Evolutionary conservation across 2,329 filamentous ascomycete genomes (phyloP), one percentile per base, ranked within the genome.

Genomic region (Reticulascus tulasneorum): DNA sequence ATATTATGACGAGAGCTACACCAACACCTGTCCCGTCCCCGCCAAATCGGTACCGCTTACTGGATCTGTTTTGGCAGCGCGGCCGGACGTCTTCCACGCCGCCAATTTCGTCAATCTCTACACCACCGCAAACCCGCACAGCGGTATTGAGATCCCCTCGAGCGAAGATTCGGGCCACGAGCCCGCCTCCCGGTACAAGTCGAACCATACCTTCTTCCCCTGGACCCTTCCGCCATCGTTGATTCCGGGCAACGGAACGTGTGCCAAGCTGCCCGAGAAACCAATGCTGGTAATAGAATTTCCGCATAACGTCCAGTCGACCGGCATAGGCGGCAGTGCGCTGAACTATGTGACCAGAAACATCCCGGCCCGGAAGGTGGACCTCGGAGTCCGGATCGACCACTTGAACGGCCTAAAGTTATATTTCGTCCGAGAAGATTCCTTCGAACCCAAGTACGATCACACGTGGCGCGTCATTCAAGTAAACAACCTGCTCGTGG

Each of bases 151-250:
- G 37, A 44, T 64, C 17, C 35, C 41, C 16, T 49, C 62, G 16
- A 56, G 56, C 25, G 53, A 57, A 7, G 39, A 25, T 20, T 44
- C 44, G 6, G 56, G 52, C 74, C 53, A 62, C 71, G 37, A 65
- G 55, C n/a, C n/a, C n/a, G 41, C 61, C 7, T 58, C 50, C 17
- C 52, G 50, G 20, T 63, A 58, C 42, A 77, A 76, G 7, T 81
- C 79, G 1, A 94, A 94, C 51, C 82, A 90, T 56, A 91, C 84
- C 0, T 82, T 86, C 50, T 97, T 89, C 53, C 93, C 93, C 0
- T 97, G 91, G 91, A 97, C 93, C 1, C 66, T 98, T 0, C 91
- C 93, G 0, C 67, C 71, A 2, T 72, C 77, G 18, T 70, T 94
- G 48, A 73, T 96, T 4, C 88, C 90, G 0, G 62, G 66, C 9